A percentile compares a stretch with the other conserved stretches of the same genome.
Conservation (phyloP, 345 rosid genomes). For the Gossypium longicalyx region DNA sequence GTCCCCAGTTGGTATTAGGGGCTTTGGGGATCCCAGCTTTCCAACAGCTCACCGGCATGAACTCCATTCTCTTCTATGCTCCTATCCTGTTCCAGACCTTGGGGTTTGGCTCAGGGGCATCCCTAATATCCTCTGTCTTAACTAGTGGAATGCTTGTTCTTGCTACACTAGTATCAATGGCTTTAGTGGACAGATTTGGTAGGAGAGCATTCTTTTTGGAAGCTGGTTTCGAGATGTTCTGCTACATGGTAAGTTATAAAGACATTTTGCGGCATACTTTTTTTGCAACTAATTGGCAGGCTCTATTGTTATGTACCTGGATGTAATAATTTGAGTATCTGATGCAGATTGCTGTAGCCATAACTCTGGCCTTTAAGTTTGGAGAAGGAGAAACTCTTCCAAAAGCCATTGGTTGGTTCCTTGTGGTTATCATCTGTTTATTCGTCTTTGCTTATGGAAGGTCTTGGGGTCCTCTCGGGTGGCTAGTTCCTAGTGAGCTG, state of each 20-base stretch:
- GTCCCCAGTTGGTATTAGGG: constrained; percentile 68
- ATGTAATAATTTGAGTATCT: not conserved
- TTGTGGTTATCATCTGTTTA: constrained; percentile 59
- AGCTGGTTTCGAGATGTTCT: constrained; percentile 69
- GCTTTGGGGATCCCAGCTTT: constrained; percentile 75
- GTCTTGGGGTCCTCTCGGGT: constrained; percentile 97
- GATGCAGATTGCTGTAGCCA: constrained; percentile 47
- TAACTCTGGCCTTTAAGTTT: constrained; percentile 55
- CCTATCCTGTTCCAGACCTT: constrained; percentile 82
- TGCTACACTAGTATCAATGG: constrained; percentile 63
- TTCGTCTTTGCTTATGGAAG: constrained; percentile 82
- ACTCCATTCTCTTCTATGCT: constrained; percentile 81
- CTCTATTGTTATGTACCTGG: not conserved
- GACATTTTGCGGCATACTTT: not conserved
- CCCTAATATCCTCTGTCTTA: constrained; percentile 56
- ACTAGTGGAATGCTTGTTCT: constrained; percentile 57
- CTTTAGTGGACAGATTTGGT: constrained; percentile 62
- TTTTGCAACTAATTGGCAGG: not conserved
- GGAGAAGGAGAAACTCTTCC: constrained; percentile 60
- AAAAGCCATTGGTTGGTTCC: constrained; percentile 39
- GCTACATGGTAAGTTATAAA: constrained; percentile 53
- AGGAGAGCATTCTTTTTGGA: constrained; percentile 75
- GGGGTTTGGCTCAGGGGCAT: constrained; percentile 66
- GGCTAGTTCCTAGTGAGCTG: constrained; percentile 89
- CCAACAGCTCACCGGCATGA: constrained; percentile 82